phyloP scores from a whole-genome alignment of 1,284 basidiomycete species.

The Ustilago cynodontis region DNA sequence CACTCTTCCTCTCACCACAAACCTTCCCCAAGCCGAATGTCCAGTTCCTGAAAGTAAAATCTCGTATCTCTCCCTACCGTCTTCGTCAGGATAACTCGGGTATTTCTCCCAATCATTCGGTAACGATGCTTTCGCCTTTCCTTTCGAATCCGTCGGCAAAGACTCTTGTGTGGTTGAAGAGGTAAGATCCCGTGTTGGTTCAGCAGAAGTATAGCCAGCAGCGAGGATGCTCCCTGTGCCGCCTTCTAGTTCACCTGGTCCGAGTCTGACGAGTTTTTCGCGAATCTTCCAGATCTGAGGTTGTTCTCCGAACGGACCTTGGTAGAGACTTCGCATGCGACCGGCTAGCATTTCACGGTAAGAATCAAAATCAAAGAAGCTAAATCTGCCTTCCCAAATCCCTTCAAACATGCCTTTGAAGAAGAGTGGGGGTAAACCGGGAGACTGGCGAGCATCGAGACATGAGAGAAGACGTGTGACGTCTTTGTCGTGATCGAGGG shows the following conservation, averaged over 20 bases:
- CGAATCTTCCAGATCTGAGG: conserved; percentile 74
- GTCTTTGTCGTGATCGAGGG: conserved; percentile 60
- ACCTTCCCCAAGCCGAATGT: conserved; percentile 74
- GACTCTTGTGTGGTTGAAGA: background rate
- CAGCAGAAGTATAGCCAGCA: conserved; percentile 38
- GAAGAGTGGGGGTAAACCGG: conserved; percentile 70
- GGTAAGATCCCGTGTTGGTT: conserved; percentile 1
- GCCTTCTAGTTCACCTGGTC: conserved; percentile 28
- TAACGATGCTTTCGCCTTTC: conserved; percentile 30
- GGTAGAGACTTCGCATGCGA: conserved; percentile 72
- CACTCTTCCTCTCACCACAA: conserved; percentile 72
- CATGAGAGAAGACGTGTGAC: conserved; percentile 52
- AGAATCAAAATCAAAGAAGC: conserved; percentile 75
- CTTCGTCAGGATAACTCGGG: conserved; percentile 46
- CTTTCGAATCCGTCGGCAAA: conserved; percentile 26
- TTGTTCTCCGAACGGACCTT: conserved; percentile 74
- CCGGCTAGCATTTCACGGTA: conserved; percentile 73
- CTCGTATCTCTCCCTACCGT: conserved; percentile 63
- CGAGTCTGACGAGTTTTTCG: conserved; percentile 71
- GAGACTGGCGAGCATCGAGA: conserved; percentile 69
- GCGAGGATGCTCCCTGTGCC: conserved; percentile 41
- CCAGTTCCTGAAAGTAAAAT: conserved; percentile 72
- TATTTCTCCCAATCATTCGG: conserved; percentile 49
- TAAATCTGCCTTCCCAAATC: conserved; percentile 74
- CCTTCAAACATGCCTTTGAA: conserved; percentile 72